Evolutionary conservation across 1,284 basidiomycete species (phyloP).

Genomic region (Fomitiporia mediterranea): DNA sequence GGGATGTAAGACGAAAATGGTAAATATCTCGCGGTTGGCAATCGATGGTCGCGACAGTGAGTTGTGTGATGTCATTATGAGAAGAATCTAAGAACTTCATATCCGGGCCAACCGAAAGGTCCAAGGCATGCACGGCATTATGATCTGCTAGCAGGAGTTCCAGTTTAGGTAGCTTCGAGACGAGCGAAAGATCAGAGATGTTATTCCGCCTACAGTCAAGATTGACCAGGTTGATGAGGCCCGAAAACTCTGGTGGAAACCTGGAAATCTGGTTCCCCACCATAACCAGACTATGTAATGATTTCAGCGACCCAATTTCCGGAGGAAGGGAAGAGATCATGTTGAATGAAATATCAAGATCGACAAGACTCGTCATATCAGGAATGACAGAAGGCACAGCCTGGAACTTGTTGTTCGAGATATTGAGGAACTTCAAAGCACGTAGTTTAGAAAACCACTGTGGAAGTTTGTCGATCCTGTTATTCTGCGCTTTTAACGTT

Average conservation of each 20-base stretch:
- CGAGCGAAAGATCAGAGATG: slow-evolving; percentile 69
- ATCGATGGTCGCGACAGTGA: slow-evolving; percentile 66
- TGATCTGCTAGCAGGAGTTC: slow-evolving; percentile 72
- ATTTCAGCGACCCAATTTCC: slow-evolving; percentile 67
- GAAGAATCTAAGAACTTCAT: slow-evolving; percentile 64
- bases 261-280: slow-evolving; percentile 83
- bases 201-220: slow-evolving; percentile 84
- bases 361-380: slow-evolving; percentile 68
- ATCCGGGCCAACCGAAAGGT: slow-evolving; percentile 66
- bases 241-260: slow-evolving; percentile 67
- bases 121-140: slow-evolving; percentile 77
- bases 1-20: slow-evolving; percentile 67
- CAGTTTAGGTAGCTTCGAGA: slow-evolving; percentile 68
- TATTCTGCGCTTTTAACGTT: slow-evolving; percentile 85
- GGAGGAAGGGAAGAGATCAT: slow-evolving; percentile 79
- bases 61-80: slow-evolving; percentile 79
- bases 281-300: slow-evolving; percentile 76
- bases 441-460: slow-evolving; percentile 78
- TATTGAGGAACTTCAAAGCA: slow-evolving; percentile 78
- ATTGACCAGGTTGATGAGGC: slow-evolving; percentile 59
- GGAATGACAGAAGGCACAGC: slow-evolving; percentile 77
- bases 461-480: slow-evolving; percentile 85
- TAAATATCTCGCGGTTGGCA: slow-evolving; percentile 47
- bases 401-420: slow-evolving; percentile 96
- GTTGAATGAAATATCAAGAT: slow-evolving; percentile 97